A percentile compares a stretch with the other conserved stretches of the same genome.
phyloP scores from a whole-genome alignment of 805 yeast genomes.

The Candida nemodendra region DNA sequence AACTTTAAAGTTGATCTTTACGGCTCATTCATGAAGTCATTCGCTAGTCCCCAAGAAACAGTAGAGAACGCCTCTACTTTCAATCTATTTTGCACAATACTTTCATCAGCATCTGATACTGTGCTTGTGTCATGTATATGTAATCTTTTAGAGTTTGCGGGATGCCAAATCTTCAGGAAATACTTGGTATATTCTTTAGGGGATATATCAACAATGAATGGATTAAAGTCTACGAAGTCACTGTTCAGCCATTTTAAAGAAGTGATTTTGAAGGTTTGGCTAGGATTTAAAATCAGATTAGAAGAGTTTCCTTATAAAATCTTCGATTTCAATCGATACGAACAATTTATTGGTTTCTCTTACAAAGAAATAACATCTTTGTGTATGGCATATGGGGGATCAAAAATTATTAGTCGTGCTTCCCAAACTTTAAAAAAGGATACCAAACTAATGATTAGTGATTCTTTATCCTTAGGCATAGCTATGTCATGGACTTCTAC shows the following conservation, averaged over 20 bases:
- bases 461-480: constrained; percentile 33
- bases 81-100: constrained; percentile 33
- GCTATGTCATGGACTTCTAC: constrained; percentile 35
- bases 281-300: constrained; percentile 32
- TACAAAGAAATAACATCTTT: constrained; percentile 41
- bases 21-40: constrained; percentile 29
- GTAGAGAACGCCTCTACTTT: constrained; percentile 40
- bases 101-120: constrained; percentile 33
- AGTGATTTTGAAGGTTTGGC: constrained; percentile 45
- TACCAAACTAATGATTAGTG: constrained; percentile 15
- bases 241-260: constrained; percentile 34
- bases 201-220: constrained; percentile 22
- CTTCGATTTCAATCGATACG: constrained; percentile 35
- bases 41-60: constrained; percentile 37
- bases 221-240: constrained; percentile 9
- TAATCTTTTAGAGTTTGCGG: constrained; percentile 42
- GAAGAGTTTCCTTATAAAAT: constrained; percentile 39
- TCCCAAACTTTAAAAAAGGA: constrained; percentile 11
- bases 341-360: constrained; percentile 35
- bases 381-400: constrained; percentile 29
- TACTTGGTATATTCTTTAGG: constrained; percentile 33
- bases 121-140: constrained; percentile 37
- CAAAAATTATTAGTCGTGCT: constrained; percentile 14
- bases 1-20: constrained; percentile 30
- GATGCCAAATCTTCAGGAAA: constrained; percentile 29